Base-by-base conservation (phyloP, 2,329 filamentous ascomycete species). In the Helicocarpus griseus region DNA sequence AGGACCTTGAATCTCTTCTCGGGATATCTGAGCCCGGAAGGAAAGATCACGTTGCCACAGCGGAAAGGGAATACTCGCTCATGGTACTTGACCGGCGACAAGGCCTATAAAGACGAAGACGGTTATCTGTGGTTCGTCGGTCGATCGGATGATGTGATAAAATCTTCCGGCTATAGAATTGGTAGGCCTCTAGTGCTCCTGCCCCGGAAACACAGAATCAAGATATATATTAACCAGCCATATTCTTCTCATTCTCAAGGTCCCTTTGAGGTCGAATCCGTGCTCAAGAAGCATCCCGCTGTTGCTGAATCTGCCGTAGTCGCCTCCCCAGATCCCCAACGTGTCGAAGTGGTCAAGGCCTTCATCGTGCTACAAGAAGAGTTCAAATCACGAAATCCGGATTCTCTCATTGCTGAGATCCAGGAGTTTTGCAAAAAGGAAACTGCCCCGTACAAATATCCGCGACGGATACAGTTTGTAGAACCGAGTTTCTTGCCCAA, bases 361-460 rank as follows among this genome's bases (percentile, higher is more conserved):
- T 71, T 71, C 51, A 57, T 72, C 41, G 68, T 71, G 2, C 54
- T 71, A 26, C 68, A 63, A 7, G 43, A 57, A 33, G 48, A 62
- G 51, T 55, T 52, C 31, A 47, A 55, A 7, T 55, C 53, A 41
- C 54, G 53, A 14, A 53, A 28, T 53, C 54, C 39, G 47, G 53
- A 55, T 5, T 48, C 44, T 4, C 55, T 70, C 21, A 54, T 63
- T 35, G 62, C 60, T 48, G 67, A 70, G 53, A 31, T 72, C 33
- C 69, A 72, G 52, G 62, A 67, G 14, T 70, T 69, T 50, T 71
- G 69, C 58, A 71, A 71, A 53, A 56, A 57, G 48, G 60, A 70
- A 53, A 66, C 68, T 3, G 68, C 69, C 31, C 69, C 69, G 9
- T 72, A 72, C 52, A 71, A 72, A 55, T 71, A 72, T 55, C 68